Evolutionary conservation across 2,329 filamentous ascomycete genomes (phyloP).

Genomic region (Ascochyta pisi): DNA sequence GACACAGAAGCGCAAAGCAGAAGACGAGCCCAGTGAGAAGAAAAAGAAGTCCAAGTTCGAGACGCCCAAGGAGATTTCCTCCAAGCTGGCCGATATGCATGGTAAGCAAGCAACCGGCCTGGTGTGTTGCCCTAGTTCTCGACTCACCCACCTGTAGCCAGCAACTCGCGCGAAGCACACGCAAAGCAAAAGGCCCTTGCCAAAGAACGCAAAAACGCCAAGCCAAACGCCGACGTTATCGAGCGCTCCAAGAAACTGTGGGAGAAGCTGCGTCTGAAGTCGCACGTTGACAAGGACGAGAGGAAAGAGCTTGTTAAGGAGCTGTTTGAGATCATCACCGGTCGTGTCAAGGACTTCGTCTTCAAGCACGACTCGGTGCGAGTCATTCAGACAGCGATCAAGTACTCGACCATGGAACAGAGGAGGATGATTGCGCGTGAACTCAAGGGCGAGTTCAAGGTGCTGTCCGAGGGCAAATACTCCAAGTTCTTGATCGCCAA

Average conservation of each 20-base stretch:
- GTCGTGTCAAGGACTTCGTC: conserved; percentile 91
- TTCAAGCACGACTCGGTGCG: conserved; percentile 99
- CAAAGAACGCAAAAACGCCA: conserved; percentile 87
- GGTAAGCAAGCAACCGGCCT: conserved; percentile 23
- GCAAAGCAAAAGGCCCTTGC: conserved; percentile 89
- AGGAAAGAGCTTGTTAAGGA: conserved; percentile 84
- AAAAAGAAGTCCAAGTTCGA: conserved; percentile 37
- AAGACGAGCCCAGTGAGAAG: conserved; percentile 24
- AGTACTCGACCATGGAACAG: conserved; percentile 88
- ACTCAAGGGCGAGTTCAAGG: conserved; percentile 81
- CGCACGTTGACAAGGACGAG: conserved; percentile 89
- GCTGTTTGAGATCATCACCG: conserved; percentile 89
- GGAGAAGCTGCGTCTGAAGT: conserved; percentile 92
- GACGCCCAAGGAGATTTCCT: conserved; percentile 25
- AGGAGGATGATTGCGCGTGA: conserved; percentile 86
- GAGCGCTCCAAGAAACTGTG: conserved; percentile 93
- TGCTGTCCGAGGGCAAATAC: conserved; percentile 92
- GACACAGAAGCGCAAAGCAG: conserved; percentile 29
- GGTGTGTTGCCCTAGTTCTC: not conserved
- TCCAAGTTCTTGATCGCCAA: conserved; percentile 98
- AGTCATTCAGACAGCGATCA: conserved; percentile 94
- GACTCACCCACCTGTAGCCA: conserved; percentile 57
- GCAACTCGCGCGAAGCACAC: conserved; percentile 83
- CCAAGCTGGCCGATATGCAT: conserved; percentile 37
- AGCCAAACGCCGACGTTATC: conserved; percentile 90